Percentiles rank a stretch among this genome's conserved stretches.
Evolutionary conservation across 441 rosid genomes (phyloP).

Genomic region (Arabidopsis lyrata): DNA sequence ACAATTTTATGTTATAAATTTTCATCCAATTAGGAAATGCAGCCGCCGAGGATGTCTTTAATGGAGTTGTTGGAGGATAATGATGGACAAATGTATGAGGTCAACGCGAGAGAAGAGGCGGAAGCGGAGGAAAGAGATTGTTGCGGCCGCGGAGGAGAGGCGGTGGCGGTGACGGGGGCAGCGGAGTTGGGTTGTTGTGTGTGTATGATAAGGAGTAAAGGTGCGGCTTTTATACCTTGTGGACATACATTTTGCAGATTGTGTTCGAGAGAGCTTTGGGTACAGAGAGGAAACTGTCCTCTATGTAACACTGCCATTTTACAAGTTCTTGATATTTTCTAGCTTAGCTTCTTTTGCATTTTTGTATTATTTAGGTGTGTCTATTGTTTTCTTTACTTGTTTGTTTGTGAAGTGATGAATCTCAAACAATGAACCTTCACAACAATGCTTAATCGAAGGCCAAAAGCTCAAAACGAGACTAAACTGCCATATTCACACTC

Average conservation of each 20-base stretch:
- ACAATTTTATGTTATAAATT: background rate
- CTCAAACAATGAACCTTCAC: background rate
- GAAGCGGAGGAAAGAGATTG: conserved; percentile 19
- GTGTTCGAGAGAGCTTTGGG: conserved; percentile 72
- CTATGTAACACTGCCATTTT: conserved; percentile 9
- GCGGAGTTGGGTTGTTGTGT: conserved; percentile 58
- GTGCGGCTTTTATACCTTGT: conserved; percentile 88
- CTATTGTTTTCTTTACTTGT: background rate
- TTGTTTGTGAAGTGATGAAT: background rate
- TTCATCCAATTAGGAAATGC: conserved; percentile 22
- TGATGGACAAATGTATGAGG: conserved; percentile 58
- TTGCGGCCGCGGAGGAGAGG: conserved; percentile 44
- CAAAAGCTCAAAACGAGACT: background rate
- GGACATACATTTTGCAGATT: conserved; percentile 84
- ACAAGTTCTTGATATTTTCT: conserved; percentile 19
- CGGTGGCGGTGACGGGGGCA: conserved; percentile 33
- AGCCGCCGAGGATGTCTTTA: conserved; percentile 71
- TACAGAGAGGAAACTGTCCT: conserved; percentile 64
- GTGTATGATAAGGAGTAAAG: conserved; percentile 81
- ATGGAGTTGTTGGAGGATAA: conserved; percentile 85
- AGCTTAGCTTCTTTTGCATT: background rate
- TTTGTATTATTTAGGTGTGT: background rate
- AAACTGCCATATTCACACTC: background rate
- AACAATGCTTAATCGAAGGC: background rate
- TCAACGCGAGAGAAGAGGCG: conserved; percentile 39